Evolutionary conservation across 2,329 filamentous ascomycete species (phyloP).

Genomic region (Truncatella angustata): DNA sequence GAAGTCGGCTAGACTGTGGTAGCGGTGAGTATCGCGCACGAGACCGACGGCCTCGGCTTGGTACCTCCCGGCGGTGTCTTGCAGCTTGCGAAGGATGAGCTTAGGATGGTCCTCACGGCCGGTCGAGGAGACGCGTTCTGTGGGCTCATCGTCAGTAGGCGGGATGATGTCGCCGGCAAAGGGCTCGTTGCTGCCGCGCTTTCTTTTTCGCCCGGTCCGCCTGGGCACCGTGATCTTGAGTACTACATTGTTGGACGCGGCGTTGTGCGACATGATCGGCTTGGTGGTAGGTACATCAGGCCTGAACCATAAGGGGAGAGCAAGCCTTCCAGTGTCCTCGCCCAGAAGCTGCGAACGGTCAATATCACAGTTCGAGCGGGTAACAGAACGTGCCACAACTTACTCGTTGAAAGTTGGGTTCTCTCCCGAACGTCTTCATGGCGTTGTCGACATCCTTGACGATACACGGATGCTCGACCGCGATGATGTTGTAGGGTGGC

Average conservation of each 20-base stretch:
- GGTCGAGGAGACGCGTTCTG: conserved; percentile 37
- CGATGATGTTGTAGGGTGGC: conserved; percentile 31
- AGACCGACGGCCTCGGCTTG: conserved; percentile 68
- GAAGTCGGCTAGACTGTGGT: conserved; percentile 82
- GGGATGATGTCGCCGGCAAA: conserved; percentile 49
- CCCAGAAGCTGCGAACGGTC: conserved; percentile 23
- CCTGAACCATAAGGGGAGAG: conserved; percentile 70
- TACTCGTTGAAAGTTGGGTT: conserved; percentile 37
- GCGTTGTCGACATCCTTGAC: conserved; percentile 39
- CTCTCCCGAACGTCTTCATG: conserved; percentile 37
- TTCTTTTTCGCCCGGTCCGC: conserved; percentile 81
- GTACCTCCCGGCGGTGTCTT: conserved; percentile 69
- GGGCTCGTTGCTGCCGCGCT: conserved; percentile 69
- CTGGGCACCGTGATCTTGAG: conserved; percentile 85
- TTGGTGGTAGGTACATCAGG: conserved; percentile 77
- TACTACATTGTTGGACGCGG: conserved; percentile 77
- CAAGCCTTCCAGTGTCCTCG: conserved; percentile 37
- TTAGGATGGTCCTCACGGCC: conserved; percentile 51
- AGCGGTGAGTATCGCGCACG: conserved; percentile 80
- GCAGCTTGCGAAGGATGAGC: conserved; percentile 60
- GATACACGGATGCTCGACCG: conserved; percentile 43
- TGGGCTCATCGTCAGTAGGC: conserved; percentile 20
- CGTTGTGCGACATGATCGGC: conserved; percentile 74
- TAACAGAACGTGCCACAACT: no score
- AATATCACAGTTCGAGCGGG: no score